Percentiles rank a stretch among this genome's conserved stretches.
Evolutionary conservation across 495 filamentous ascomycete species (phyloP).

Genomic region (Pseudevernia furfuracea): DNA sequence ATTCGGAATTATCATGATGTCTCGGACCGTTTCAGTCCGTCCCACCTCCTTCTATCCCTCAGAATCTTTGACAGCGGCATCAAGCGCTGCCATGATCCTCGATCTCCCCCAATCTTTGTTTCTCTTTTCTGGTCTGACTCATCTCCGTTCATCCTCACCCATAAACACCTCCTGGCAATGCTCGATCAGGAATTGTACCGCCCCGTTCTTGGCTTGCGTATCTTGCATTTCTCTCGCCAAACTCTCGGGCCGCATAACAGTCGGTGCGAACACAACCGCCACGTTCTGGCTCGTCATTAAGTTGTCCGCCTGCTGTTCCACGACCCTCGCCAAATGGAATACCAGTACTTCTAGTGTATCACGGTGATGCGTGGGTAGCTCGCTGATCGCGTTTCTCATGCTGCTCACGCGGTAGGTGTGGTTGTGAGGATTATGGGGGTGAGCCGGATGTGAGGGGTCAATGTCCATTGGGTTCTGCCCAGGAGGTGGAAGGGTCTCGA

Average conservation of each 20-base stretch:
- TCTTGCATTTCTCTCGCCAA: slow-evolving; percentile 93
- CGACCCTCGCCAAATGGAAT: slow-evolving; percentile 88
- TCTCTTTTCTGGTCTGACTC: background rate
- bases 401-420: slow-evolving; percentile 49
- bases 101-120: background rate
- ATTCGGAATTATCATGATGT: too few species aligned
- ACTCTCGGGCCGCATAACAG: slow-evolving; percentile 84
- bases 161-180: slow-evolving; percentile 70
- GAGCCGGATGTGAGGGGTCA: slow-evolving; percentile 22
- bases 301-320: slow-evolving; percentile 74
- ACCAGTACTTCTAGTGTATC: slow-evolving; percentile 89
- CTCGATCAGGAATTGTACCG: slow-evolving; percentile 84
- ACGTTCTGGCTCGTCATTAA: slow-evolving; percentile 91
- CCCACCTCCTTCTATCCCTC: background rate
- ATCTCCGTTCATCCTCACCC: slow-evolving; percentile 10
- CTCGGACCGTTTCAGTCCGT: background rate
- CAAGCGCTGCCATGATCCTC: background rate
- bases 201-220: slow-evolving; percentile 83
- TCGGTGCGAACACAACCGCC: slow-evolving; percentile 96
- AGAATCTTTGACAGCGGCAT: background rate
- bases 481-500: slow-evolving; percentile 53
- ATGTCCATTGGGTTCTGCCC: slow-evolving; percentile 13
- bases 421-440: slow-evolving; percentile 32
- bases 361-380: slow-evolving; percentile 72
- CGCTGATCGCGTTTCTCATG: slow-evolving; percentile 61